These are phyloP conservation scores for Fraxinus cuspidata DNA, from an alignment of 257 asterid genomes.

Conservation along the genomic window DNA sequence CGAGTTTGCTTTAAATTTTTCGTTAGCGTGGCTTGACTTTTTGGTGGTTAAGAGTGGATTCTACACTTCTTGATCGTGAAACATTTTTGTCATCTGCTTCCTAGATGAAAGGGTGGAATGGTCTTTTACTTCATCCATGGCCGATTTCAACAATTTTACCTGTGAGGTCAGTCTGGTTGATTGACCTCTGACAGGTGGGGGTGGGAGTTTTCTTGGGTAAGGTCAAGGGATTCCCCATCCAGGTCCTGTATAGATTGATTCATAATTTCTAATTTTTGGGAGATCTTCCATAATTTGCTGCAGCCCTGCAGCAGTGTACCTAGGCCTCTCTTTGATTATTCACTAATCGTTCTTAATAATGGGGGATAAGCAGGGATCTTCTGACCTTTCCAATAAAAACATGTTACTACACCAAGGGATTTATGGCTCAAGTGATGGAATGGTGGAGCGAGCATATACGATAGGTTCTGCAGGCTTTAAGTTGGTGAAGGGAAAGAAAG, in stretches of 20 bases:
- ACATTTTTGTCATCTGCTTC: background rate
- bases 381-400: background rate
- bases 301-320: background rate
- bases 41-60: background rate
- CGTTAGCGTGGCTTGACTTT: background rate
- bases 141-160: background rate
- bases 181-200: background rate
- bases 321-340: background rate
- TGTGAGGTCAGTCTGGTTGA: background rate
- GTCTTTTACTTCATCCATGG: background rate
- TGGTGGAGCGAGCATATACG: background rate
- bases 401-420: background rate
- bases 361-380: background rate
- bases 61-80: background rate
- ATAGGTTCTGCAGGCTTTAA: background rate
- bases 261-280: background rate
- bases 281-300: background rate
- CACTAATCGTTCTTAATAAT: background rate
- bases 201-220: background rate
- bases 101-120: background rate
- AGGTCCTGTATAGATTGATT: background rate
- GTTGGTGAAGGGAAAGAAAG: background rate
- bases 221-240: background rate
- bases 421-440: background rate
- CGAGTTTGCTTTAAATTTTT: background rate